Evolutionary conservation across 2,329 filamentous ascomycete species (phyloP).

Genomic region (Penicillium polonicum): DNA sequence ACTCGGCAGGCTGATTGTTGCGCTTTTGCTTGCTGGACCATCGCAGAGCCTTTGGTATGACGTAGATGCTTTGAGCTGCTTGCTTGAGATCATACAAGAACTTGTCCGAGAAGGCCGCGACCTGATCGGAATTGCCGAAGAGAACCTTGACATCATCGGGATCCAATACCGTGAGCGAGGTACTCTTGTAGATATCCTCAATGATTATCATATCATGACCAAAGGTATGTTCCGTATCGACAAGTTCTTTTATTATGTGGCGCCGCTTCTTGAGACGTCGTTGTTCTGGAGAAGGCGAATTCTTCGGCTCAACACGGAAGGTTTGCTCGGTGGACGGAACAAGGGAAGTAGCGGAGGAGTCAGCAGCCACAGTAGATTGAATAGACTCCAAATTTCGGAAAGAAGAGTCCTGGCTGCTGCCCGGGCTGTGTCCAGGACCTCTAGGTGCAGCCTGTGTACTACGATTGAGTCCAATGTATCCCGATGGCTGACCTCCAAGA

Average conservation of each 20-base stretch:
- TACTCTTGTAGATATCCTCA: constrained; percentile 96
- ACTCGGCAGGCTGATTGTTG: constrained; percentile 35
- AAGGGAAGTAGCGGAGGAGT: constrained; percentile 41
- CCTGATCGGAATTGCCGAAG: constrained; percentile 89
- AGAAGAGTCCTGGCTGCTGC: constrained; percentile 41
- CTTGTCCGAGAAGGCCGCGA: constrained; percentile 78
- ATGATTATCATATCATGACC: constrained; percentile 95
- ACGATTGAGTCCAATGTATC: not conserved
- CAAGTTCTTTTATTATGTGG: constrained; percentile 83
- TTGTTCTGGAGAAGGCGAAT: constrained; percentile 41
- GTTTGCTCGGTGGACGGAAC: constrained; percentile 33
- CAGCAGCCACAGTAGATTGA: constrained; percentile 33
- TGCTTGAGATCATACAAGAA: constrained; percentile 80
- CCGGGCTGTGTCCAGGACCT: constrained; percentile 28
- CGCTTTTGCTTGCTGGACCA: constrained; percentile 54
- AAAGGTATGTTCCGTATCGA: constrained; percentile 90
- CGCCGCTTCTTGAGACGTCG: constrained; percentile 72
- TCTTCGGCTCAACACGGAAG: constrained; percentile 17
- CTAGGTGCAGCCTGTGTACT: constrained; percentile 7
- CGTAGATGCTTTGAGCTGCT: constrained; percentile 75
- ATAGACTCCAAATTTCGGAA: constrained; percentile 30
- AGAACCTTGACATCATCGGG: constrained; percentile 83
- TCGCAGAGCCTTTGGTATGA: constrained; percentile 58
- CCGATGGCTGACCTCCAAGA: not conserved
- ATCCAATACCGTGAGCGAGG: constrained; percentile 75